phyloP scores from a whole-genome alignment of 768 basidiomycete species.

The Strobilomyces confusus region DNA sequence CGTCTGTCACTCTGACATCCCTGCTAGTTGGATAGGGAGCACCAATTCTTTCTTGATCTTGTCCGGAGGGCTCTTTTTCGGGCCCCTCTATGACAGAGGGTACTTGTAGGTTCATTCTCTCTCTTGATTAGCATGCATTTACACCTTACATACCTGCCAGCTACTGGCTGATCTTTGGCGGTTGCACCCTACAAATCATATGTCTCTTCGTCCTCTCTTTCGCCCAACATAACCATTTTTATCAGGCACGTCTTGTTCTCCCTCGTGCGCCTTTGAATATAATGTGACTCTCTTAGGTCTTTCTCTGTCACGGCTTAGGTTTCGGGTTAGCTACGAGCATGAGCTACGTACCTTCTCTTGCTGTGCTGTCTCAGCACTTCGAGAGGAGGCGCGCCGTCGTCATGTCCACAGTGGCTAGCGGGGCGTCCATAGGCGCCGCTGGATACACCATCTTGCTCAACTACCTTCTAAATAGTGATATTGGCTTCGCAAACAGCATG shows the following conservation, averaged over 20 bases:
- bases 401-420: slow-evolving; percentile 38
- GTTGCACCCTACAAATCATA: slow-evolving; percentile 39
- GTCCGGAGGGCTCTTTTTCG: slow-evolving; percentile 43
- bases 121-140: background rate
- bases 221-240: slow-evolving; percentile 31
- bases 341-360: slow-evolving; percentile 40
- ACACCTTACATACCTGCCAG: slow-evolving; percentile 17
- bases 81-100: slow-evolving; percentile 49
- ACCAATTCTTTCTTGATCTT: slow-evolving; percentile 43
- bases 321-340: slow-evolving; percentile 44
- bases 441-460: slow-evolving; percentile 30
- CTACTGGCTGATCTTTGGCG: slow-evolving; percentile 42
- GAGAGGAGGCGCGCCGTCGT: slow-evolving; percentile 35
- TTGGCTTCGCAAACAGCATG: slow-evolving; percentile 42
- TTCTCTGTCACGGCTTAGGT: slow-evolving; percentile 35
- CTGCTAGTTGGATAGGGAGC: slow-evolving; percentile 45
- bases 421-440: slow-evolving; percentile 30
- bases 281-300: slow-evolving; percentile 32
- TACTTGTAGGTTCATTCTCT: slow-evolving; percentile 37
- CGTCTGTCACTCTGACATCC: background rate
- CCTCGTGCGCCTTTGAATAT: slow-evolving; percentile 9
- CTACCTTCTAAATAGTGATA: slow-evolving; percentile 10
- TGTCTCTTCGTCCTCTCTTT: slow-evolving; percentile 45
- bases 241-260: slow-evolving; percentile 23
- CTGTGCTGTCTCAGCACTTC: slow-evolving; percentile 46